Conservation (phyloP, 805 yeast species). For the Kuraishia molischiana region DNA sequence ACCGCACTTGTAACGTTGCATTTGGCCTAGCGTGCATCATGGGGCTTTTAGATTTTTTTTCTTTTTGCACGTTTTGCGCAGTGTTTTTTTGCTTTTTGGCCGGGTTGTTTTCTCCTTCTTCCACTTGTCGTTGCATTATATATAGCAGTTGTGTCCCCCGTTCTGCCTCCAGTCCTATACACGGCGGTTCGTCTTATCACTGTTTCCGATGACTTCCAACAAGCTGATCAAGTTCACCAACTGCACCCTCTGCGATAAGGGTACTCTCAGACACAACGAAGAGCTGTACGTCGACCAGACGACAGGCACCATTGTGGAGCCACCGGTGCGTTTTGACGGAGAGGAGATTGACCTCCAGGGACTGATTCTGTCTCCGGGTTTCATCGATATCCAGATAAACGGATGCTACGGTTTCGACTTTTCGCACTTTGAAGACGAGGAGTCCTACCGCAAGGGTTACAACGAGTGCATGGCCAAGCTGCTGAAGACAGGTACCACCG, state of each 20-base stretch:
- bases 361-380: constrained; percentile 41
- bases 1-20: too few species aligned
- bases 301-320: constrained; percentile 29
- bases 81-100: too few species aligned
- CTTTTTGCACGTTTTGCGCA: neutral
- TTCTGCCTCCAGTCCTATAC: too few species aligned
- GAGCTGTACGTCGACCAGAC: constrained; percentile 34
- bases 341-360: constrained; percentile 36
- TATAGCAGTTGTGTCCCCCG: too few species aligned
- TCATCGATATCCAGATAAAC: constrained; percentile 46
- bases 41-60: neutral
- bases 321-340: constrained; percentile 11
- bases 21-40: too few species aligned
- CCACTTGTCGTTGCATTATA: neutral
- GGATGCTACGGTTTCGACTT: constrained; percentile 50
- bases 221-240: constrained; percentile 22
- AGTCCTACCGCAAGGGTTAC: constrained; percentile 25
- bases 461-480: constrained; percentile 34
- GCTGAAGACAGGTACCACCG: constrained; percentile 42
- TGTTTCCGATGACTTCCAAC: neutral
- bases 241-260: constrained; percentile 32
- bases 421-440: constrained; percentile 26
- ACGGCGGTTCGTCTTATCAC: too few species aligned
- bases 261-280: constrained; percentile 19
- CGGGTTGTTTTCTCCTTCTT: too few species aligned